A percentile compares a stretch with the other conserved stretches of the same genome.
These are phyloP conservation scores for Xeromyces bisporus DNA, from an alignment of 495 filamentous ascomycete species.

Conservation along the genomic window DNA sequence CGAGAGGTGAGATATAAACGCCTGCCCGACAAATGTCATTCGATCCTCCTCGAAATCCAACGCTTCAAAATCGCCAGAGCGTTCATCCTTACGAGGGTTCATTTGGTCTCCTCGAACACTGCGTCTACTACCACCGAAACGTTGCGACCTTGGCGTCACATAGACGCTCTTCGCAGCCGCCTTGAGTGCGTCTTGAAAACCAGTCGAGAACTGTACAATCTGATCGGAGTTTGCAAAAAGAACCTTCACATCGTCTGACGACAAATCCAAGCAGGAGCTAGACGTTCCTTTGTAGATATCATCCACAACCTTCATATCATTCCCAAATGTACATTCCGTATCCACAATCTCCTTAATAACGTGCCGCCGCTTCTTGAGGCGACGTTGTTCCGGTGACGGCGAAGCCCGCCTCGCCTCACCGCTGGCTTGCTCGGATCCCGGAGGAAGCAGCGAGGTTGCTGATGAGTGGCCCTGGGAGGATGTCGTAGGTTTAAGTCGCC, in stretches of 20 bases:
- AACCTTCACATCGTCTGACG: slow-evolving; percentile 62
- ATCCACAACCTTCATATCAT: slow-evolving; percentile 90
- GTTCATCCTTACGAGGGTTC: slow-evolving; percentile 20
- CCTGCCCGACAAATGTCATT: slow-evolving; percentile 59
- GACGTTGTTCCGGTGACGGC: slow-evolving; percentile 38
- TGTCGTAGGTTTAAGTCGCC: slow-evolving; percentile 14
- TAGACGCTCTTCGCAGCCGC: slow-evolving; percentile 61
- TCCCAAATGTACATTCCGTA: slow-evolving; percentile 71
- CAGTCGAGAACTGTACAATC: slow-evolving; percentile 64
- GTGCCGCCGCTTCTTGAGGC: slow-evolving; percentile 48
- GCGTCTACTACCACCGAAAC: slow-evolving; percentile 39
- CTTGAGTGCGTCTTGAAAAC: slow-evolving; percentile 63
- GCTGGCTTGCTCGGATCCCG: slow-evolving; percentile 12
- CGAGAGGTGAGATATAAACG: slow-evolving; percentile 54
- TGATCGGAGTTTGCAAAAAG: slow-evolving; percentile 84
- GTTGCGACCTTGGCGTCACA: slow-evolving; percentile 36
- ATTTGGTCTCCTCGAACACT: slow-evolving; percentile 24
- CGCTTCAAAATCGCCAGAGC: slow-evolving; percentile 19
- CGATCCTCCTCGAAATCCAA: slow-evolving; percentile 57
- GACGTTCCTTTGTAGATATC: slow-evolving; percentile 96
- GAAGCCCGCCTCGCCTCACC: slow-evolving; percentile 17
- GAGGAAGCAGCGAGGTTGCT: slow-evolving; percentile 22
- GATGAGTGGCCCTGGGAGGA: slow-evolving; percentile 26
- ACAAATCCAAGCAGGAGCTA: slow-evolving; percentile 62
- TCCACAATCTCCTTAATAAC: slow-evolving; percentile 82